phyloP scores from a whole-genome alignment of 1,284 basidiomycete genomes.

The Rhodotorula sp. region DNA sequence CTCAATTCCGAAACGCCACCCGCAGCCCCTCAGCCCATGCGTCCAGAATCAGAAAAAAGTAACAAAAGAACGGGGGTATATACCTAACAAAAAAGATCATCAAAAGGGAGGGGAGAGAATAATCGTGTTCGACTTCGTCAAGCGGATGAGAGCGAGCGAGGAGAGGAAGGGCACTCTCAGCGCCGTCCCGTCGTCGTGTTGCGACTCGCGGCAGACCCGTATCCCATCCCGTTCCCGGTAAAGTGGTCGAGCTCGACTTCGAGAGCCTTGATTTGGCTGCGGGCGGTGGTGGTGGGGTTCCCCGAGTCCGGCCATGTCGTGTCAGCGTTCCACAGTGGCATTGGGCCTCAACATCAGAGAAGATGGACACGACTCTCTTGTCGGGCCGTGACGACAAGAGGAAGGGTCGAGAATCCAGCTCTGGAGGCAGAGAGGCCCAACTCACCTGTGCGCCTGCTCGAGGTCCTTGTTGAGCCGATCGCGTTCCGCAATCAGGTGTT shows the following conservation, averaged over 20 bases:
- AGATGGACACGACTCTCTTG: no score
- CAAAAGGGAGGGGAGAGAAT: neutral
- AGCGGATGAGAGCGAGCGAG: neutral
- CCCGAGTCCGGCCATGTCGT: no score
- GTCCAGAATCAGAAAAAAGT: neutral
- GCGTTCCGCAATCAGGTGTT: conserved; percentile 87
- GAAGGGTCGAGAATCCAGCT: no score
- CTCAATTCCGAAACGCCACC: neutral
- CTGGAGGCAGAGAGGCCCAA: conserved; percentile 51
- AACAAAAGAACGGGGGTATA: neutral
- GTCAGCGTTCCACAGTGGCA: no score
- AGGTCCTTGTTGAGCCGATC: conserved; percentile 96
- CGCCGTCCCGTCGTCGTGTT: conserved; percentile 16
- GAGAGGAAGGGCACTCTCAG: neutral
- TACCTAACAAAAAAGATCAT: neutral
- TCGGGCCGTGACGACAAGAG: no score
- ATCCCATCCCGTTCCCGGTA: conserved; percentile 33
- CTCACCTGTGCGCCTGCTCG: conserved; percentile 59
- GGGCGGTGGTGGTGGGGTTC: neutral
- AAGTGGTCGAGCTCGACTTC: conserved; percentile 44
- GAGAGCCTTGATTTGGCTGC: conserved; percentile 42
- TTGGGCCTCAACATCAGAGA: no score
- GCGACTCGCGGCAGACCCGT: conserved; percentile 32
- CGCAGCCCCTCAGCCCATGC: neutral
- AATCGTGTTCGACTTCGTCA: no score